Conservation (phyloP, 805 yeast species). For the Candida corydali region DNA sequence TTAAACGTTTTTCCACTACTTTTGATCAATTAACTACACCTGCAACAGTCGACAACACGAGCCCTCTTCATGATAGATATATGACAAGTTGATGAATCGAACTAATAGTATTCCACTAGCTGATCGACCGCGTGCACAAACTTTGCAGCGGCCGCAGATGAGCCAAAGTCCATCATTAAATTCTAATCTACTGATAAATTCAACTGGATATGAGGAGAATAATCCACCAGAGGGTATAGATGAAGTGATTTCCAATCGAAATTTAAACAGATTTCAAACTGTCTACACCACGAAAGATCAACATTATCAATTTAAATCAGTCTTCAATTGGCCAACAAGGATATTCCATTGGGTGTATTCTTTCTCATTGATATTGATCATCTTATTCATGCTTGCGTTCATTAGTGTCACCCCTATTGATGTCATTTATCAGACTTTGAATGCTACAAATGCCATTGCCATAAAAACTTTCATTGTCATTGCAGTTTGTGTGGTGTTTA, state of each 20-base stretch:
- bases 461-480: conserved; percentile 79
- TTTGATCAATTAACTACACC: too few species aligned
- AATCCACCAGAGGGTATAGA: neutral
- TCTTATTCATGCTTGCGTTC: conserved; percentile 44
- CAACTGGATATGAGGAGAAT: neutral
- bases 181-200: conserved; percentile 4
- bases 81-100: conserved; percentile 2
- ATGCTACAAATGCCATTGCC: conserved; percentile 51
- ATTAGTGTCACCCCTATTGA: conserved; percentile 76
- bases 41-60: neutral
- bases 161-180: conserved; percentile 2
- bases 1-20: neutral
- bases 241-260: neutral
- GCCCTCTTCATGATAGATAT: neutral
- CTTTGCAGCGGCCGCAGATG: neutral
- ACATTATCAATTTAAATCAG: neutral
- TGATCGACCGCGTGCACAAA: conserved; percentile 1
- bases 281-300: conserved; percentile 1
- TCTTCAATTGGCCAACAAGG: conserved; percentile 16
- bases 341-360: conserved; percentile 26
- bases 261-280: conserved; percentile 1
- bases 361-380: conserved; percentile 20
- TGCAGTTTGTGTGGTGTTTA: conserved; percentile 61
- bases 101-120: neutral
- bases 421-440: conserved; percentile 57